A percentile compares a stretch with the other conserved stretches of the same genome.
phyloP scores from a whole-genome alignment of 805 yeast species.

The Saturnispora galanensis region DNA sequence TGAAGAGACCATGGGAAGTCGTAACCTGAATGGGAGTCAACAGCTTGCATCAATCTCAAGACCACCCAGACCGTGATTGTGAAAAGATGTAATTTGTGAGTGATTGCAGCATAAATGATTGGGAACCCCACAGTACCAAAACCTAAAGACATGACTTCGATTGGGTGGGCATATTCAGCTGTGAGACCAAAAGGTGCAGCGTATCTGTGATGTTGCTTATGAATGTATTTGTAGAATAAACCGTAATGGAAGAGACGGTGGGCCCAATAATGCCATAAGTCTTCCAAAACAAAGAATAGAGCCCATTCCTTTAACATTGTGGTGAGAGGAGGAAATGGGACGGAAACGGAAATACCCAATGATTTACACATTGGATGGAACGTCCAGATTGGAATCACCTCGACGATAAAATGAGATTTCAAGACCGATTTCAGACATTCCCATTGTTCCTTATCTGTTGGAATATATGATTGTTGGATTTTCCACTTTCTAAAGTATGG shows the following conservation, averaged over 20 bases:
- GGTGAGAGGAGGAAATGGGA: slow-evolving; percentile 41
- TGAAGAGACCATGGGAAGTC: slow-evolving; percentile 55
- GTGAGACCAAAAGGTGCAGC: slow-evolving; percentile 56
- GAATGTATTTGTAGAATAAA: slow-evolving; percentile 45
- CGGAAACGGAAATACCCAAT: slow-evolving; percentile 38
- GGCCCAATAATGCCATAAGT: slow-evolving; percentile 53
- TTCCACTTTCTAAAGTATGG: slow-evolving; percentile 44
- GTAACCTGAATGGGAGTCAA: slow-evolving; percentile 53
- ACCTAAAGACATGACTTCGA: slow-evolving; percentile 47
- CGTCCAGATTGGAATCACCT: slow-evolving; percentile 53
- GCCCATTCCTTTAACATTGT: slow-evolving; percentile 37
- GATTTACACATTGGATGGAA: slow-evolving; percentile 47
- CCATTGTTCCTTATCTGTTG: slow-evolving; percentile 50
- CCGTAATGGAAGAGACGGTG: slow-evolving; percentile 50
- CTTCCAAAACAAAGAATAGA: slow-evolving; percentile 44
- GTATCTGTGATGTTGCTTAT: slow-evolving; percentile 51
- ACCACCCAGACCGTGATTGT: slow-evolving; percentile 45
- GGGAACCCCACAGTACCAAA: slow-evolving; percentile 56
- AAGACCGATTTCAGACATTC: slow-evolving; percentile 50
- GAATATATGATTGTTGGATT: slow-evolving; percentile 44
- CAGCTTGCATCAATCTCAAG: slow-evolving; percentile 47
- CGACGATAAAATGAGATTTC: slow-evolving; percentile 47
- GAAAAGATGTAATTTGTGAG: slow-evolving; percentile 40
- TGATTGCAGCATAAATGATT: slow-evolving; percentile 40
- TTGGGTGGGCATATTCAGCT: slow-evolving; percentile 54